Evolutionary conservation across 2,329 filamentous ascomycete species (phyloP), one percentile per base, ranked within the genome.

Genomic region (Ophiostoma quercus): DNA sequence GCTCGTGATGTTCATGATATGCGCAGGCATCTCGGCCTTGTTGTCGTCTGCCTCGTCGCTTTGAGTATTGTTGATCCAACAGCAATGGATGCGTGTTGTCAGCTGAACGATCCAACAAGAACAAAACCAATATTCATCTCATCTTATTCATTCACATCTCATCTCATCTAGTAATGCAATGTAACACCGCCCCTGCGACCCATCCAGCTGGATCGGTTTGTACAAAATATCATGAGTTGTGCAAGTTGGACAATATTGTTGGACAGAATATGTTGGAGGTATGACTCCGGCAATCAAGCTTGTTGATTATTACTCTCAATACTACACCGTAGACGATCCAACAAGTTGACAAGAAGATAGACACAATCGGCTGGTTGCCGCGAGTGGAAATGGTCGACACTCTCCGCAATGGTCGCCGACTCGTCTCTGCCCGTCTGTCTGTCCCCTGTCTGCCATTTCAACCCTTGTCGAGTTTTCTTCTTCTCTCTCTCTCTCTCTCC

Each of bases 331-430:
- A 5, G 34, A 34, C 34, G 34, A 34, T 34, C 34, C 34, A 34
- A 34, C 34, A 5, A 34, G 32, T 3, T 6, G 6, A 3, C 6
- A 6, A 34, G n/a, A 34, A 34, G 4, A 34, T 3, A 34, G 39
- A 41, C 39, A 37, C 14, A 39, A 47, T 68, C 67, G 67, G 67
- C 67, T 57, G n/a, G 51, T 25, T 57, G 51, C 51, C 51, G 51
- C 51, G 51, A 57, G 51, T 16, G 51, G 51, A 57, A 57, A 57
- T 22, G 51, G 51, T 57, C 22, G 51, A 57, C 51, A 12, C 22
- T 57, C 51, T 25, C 51, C 51, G 16, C 16, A 29, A 25, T 57
- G 51, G 22, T 25, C 51, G 51, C 51, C 51, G 51, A 57, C 51
- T 19, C 5, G 5, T 47, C 43, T 16, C 25, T 22, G 51, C 25